Evolutionary conservation across 2,329 filamentous ascomycete genomes (phyloP), one percentile per base, ranked within the genome.

Genomic region (Dendryphion nanum): DNA sequence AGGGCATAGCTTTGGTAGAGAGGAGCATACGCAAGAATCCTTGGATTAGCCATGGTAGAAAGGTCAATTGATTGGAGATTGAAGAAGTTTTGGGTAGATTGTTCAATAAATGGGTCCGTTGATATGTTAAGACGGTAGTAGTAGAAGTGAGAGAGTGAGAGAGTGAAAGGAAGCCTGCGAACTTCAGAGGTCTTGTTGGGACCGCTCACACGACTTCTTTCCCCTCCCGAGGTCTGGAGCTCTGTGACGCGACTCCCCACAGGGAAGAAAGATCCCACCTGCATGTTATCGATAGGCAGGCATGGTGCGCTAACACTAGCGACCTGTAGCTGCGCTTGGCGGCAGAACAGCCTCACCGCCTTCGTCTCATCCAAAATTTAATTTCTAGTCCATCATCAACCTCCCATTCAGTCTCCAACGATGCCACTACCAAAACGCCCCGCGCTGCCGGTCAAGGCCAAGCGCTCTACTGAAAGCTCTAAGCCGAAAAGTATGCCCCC

Each of bases 391-490:
- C 16, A 12, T 17, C 20, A n/a, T 26, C 23, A 26, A 10, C 10
- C 23, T 8, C 23, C 17, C 6, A 19, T 19, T 44, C 39, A 53
- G 42, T 26, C 26, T 8, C 14, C n/a, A 7, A 16, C 31, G 31
- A 63, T 63, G 60, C 60, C 60, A 35, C 57, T 63, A 4, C 60
- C 61, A 0, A 61, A 62, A 38, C 58, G 60, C 36, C 61, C 55
- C 32, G 46, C 45, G 3, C 40, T 57, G 12, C 54, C 57, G 2
- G 24, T 36, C 10, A 61, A 58, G 42, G 38, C 45, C 6, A 28
- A 23, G 18, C 6, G 19, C 24, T 13, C 26, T 8, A 10, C 34
- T 30, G 29, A 30, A 16, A 18, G 14, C 6, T n/a, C 20, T 12
- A 26, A n/a, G 16, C 14, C 28, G 23, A 36, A 6, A 6, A n/a